Conservation (phyloP, 345 rosid genomes). For the Lepidium africanum region DNA sequence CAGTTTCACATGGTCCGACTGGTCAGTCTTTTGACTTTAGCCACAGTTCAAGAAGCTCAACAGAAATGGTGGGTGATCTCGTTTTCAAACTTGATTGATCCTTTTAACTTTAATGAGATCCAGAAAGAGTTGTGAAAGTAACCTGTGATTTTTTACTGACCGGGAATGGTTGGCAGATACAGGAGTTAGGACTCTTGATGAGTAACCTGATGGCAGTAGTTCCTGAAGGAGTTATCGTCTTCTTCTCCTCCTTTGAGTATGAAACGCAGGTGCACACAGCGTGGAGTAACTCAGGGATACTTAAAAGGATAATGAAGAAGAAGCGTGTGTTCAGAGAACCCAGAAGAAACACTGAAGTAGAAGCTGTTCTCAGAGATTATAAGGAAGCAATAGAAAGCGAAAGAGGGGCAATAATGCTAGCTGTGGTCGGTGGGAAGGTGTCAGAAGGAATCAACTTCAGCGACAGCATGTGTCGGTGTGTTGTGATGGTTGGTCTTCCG, state of each 20-base stretch:
- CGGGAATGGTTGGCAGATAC: constrained; percentile 41
- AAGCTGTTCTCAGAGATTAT: constrained; percentile 70
- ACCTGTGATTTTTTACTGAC: not conserved
- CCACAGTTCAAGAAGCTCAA: constrained; percentile 69
- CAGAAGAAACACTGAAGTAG: constrained; percentile 56
- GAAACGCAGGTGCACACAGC: constrained; percentile 65
- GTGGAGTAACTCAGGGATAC: constrained; percentile 78
- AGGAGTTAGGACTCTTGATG: constrained; percentile 77
- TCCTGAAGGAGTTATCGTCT: constrained; percentile 87
- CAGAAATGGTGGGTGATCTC: constrained; percentile 42
- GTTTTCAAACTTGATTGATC: not conserved
- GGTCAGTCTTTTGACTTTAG: constrained; percentile 79
- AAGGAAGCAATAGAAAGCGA: constrained; percentile 54
- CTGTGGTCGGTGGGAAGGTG: constrained; percentile 95
- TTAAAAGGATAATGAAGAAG: constrained; percentile 65
- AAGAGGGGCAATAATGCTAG: constrained; percentile 77
- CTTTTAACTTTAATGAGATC: not conserved
- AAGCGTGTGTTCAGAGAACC: constrained; percentile 85
- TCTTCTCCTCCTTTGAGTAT: constrained; percentile 91
- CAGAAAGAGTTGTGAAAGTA: constrained; percentile 7
- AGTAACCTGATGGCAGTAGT: constrained; percentile 74
- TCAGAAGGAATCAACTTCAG: constrained; percentile 99
- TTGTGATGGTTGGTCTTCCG: constrained; percentile 96
- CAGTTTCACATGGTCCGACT: constrained; percentile 79
- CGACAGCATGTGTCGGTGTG: constrained; percentile 91